These are phyloP conservation scores for Starmerella stigmatis DNA, from an alignment of 805 yeast species.

Conservation along the genomic window DNA sequence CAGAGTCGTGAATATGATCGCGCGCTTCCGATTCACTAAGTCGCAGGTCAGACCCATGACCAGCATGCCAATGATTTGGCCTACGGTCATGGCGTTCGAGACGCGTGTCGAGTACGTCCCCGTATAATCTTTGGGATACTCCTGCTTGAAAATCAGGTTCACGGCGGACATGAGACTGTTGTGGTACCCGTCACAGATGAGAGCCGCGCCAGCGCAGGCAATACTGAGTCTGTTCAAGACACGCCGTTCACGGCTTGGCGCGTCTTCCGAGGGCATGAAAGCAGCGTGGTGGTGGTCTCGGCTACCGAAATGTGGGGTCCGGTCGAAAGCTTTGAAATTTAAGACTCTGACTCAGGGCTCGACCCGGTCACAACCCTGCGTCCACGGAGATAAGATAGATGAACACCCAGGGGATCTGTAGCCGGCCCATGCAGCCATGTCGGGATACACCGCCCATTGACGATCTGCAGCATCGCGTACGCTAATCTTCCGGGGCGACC, in stretches of 20 bases:
- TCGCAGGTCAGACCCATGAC: constrained; percentile 53
- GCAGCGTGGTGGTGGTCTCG: too few relatives aligned
- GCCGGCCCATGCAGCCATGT: too few relatives aligned
- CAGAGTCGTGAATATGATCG: constrained; percentile 52
- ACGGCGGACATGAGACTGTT: constrained; percentile 63
- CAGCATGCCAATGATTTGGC: constrained; percentile 61
- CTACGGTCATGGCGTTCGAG: constrained; percentile 57
- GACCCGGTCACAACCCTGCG: neutral
- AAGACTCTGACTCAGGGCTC: neutral
- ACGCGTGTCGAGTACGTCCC: constrained; percentile 48
- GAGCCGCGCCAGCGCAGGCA: constrained; percentile 58
- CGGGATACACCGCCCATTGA: too few relatives aligned
- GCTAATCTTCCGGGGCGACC: too few relatives aligned
- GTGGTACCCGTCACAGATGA: constrained; percentile 69
- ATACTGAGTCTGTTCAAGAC: constrained; percentile 15
- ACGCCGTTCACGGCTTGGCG: constrained; percentile 1
- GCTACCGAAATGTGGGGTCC: neutral
- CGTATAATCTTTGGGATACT: constrained; percentile 38
- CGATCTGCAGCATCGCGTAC: too few relatives aligned
- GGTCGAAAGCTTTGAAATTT: neutral
- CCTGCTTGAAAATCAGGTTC: constrained; percentile 45
- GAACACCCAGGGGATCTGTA: too few relatives aligned
- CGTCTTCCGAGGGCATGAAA: neutral
- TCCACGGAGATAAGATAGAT: neutral
- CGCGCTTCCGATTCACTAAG: constrained; percentile 52